These are phyloP conservation scores for Colletotrichum sp. DNA, from an alignment of 2,329 filamentous ascomycete species.

Conservation along the genomic window DNA sequence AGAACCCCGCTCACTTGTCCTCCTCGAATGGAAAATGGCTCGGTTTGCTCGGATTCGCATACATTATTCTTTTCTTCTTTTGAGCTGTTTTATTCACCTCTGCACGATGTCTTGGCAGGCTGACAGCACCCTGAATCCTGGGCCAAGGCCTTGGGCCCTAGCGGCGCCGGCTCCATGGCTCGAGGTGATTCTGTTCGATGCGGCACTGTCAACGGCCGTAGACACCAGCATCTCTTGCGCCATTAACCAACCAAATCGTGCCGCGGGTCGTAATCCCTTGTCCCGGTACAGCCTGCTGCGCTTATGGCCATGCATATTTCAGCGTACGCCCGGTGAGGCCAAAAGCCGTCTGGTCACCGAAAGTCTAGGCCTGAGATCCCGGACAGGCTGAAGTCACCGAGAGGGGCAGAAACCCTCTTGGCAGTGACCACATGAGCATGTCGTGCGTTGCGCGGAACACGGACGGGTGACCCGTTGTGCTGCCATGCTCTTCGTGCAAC, in stretches of 20 bases:
- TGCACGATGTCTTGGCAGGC: neutral
- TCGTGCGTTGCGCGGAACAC: neutral
- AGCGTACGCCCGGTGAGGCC: neutral
- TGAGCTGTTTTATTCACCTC: neutral
- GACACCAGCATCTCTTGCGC: neutral
- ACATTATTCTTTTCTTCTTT: neutral
- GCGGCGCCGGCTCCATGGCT: neutral
- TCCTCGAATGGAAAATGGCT: neutral
- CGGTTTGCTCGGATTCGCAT: neutral
- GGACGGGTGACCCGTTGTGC: neutral
- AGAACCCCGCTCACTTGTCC: neutral
- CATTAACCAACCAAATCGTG: neutral
- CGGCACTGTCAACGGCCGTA: neutral
- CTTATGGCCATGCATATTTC: neutral
- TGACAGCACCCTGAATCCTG: neutral
- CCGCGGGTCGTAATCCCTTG: neutral
- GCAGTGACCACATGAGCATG: neutral
- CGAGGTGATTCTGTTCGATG: neutral
- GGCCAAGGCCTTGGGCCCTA: neutral
- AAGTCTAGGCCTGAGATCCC: neutral
- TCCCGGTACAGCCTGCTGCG: neutral
- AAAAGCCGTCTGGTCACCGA: neutral
- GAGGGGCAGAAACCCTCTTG: neutral
- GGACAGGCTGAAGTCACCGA: neutral
- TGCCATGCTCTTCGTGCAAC: neutral